Conservation (phyloP, 176 grass and related monocot genomes). For the Pharus latifolius region DNA sequence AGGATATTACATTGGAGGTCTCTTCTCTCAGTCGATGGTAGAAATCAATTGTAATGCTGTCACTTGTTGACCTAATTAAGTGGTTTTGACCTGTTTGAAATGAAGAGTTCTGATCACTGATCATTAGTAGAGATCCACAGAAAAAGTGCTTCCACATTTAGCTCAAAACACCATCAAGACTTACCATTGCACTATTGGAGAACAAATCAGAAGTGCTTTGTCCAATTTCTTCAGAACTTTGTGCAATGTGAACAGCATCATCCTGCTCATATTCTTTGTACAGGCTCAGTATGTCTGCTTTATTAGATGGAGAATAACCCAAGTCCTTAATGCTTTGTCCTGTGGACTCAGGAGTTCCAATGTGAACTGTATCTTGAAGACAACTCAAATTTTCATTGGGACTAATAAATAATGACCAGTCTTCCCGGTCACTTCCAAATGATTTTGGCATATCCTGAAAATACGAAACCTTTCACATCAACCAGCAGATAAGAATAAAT, state of each 20-base stretch:
- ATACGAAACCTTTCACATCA: not conserved
- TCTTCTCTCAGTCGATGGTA: slow-evolving; percentile 29
- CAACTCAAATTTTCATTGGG: slow-evolving; percentile 3
- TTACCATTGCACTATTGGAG: slow-evolving; percentile 38
- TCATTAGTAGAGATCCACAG: slow-evolving; percentile 20
- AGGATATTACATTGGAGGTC: slow-evolving; percentile 10
- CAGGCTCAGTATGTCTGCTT: slow-evolving; percentile 19
- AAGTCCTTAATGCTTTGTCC: not conserved
- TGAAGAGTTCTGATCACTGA: slow-evolving; percentile 47
- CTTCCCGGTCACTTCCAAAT: slow-evolving; percentile 6
- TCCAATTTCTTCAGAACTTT: slow-evolving; percentile 6
- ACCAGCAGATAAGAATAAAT: not conserved
- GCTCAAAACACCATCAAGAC: not conserved
- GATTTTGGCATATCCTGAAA: slow-evolving; percentile 14
- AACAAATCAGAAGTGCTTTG: slow-evolving; percentile 28
- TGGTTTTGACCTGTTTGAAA: slow-evolving; percentile 39
- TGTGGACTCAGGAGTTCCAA: not conserved
- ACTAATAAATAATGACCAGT: slow-evolving; percentile 18
- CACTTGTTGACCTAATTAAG: slow-evolving; percentile 16
- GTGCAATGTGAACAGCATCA: not conserved
- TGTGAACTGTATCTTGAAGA: not conserved
- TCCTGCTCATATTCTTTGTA: not conserved
- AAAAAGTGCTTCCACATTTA: not conserved
- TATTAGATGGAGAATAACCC: slow-evolving; percentile 1
- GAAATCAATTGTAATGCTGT: slow-evolving; percentile 28